Percentiles rank a stretch among this genome's conserved stretches.
Evolutionary conservation across 2,329 filamentous ascomycete genomes (phyloP).

Genomic region (Trichoderma sp.): DNA sequence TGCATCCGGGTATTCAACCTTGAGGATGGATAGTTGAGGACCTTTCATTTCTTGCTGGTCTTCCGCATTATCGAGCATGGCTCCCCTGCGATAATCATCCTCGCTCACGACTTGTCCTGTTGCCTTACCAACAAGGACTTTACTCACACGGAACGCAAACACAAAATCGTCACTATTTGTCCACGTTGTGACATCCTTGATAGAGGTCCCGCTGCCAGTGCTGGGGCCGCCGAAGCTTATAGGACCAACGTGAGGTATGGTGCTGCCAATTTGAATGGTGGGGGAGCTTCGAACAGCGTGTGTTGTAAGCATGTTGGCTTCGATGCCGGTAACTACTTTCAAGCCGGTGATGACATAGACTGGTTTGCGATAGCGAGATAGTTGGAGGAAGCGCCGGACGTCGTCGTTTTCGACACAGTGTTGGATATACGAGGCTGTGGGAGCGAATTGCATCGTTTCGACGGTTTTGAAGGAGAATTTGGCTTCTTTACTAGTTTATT

Average conservation of each 20-base stretch:
- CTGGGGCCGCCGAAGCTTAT: neutral
- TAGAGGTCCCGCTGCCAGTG: neutral
- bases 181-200: neutral
- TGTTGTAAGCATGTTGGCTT: neutral
- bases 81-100: neutral
- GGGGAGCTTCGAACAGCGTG: neutral
- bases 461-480: neutral
- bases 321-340: neutral
- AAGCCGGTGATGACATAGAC: neutral
- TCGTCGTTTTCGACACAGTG: neutral
- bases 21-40: neutral
- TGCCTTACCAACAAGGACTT: neutral
- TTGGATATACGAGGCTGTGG: neutral
- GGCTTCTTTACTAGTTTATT: neutral
- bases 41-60: neutral
- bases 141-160: neutral
- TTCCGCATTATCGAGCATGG: neutral
- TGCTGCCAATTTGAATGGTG: neutral
- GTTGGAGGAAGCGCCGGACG: neutral
- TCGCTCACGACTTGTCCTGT: neutral
- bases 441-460: neutral
- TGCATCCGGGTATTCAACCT: neutral
- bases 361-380: neutral
- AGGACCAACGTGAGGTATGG: neutral
- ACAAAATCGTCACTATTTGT: neutral